These are phyloP conservation scores for Umbelopsis sp. DNA, from an alignment of 371 early-diverging fungal species.

Conservation along the genomic window DNA sequence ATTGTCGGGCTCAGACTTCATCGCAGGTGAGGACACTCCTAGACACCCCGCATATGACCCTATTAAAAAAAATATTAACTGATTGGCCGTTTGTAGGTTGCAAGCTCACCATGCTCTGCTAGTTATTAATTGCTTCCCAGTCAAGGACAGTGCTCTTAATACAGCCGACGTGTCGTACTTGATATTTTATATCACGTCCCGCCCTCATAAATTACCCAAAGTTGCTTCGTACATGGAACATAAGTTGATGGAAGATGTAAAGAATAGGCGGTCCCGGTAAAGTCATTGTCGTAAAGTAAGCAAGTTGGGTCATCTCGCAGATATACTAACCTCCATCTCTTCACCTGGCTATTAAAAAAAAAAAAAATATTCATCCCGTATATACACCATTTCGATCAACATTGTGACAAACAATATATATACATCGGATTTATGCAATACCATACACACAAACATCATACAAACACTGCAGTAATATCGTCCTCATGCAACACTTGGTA, in stretches of 20 bases:
- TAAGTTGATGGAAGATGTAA: slow-evolving; percentile 8
- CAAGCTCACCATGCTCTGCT: slow-evolving; percentile 12
- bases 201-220: slow-evolving; percentile 4
- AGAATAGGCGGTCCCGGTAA: not conserved
- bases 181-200: slow-evolving; percentile 3
- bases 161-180: slow-evolving; percentile 3
- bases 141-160: not conserved
- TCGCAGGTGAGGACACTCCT: slow-evolving; percentile 5
- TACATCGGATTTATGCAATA: not conserved
- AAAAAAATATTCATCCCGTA: too few relatives aligned
- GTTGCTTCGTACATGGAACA: slow-evolving; percentile 17
- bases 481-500: not conserved
- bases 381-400: too few relatives aligned
- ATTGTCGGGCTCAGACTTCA: not conserved
- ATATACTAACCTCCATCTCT: too few relatives aligned
- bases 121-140: slow-evolving; percentile 13
- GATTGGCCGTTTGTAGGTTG: slow-evolving; percentile 3
- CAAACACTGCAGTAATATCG: slow-evolving; percentile 7
- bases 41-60: not conserved
- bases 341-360: too few relatives aligned
- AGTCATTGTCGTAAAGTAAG: not conserved
- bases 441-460: not conserved
- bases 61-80: not conserved
- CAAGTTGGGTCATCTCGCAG: not conserved
- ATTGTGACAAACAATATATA: not conserved